These are phyloP conservation scores for Candida peoriensis DNA, from an alignment of 805 yeast species.

Conservation along the genomic window DNA sequence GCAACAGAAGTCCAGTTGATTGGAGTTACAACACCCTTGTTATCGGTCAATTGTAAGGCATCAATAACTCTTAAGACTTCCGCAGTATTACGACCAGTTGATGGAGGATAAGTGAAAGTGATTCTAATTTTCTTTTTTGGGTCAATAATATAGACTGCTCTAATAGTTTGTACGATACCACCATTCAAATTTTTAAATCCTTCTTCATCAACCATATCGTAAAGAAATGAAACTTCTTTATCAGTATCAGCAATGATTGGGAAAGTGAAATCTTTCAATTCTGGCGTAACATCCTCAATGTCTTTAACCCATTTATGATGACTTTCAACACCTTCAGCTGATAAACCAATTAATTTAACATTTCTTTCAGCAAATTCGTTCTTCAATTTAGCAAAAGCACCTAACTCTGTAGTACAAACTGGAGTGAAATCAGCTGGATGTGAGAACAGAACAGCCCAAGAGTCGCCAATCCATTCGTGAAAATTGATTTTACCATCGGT, in stretches of 20 bases:
- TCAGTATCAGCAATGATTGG: slow-evolving; percentile 88
- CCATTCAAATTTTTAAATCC: slow-evolving; percentile 69
- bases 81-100: slow-evolving; percentile 89
- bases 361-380: slow-evolving; percentile 83
- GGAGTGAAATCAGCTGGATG: slow-evolving; percentile 98
- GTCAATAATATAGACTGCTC: slow-evolving; percentile 89
- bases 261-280: slow-evolving; percentile 68
- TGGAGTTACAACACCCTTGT: slow-evolving; percentile 82
- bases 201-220: slow-evolving; percentile 85
- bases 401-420: slow-evolving; percentile 93
- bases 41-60: slow-evolving; percentile 81
- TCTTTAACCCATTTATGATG: slow-evolving; percentile 89
- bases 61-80: slow-evolving; percentile 90
- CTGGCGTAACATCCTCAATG: slow-evolving; percentile 73
- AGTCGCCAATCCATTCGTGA: slow-evolving; percentile 81
- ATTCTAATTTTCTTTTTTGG: slow-evolving; percentile 86
- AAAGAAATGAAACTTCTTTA: slow-evolving; percentile 77
- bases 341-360: slow-evolving; percentile 84
- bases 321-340: slow-evolving; percentile 76
- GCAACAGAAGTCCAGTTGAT: slow-evolving; percentile 84
- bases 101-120: slow-evolving; percentile 85
- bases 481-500: slow-evolving; percentile 80
- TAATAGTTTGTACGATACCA: slow-evolving; percentile 80
- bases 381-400: slow-evolving; percentile 86
- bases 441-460: slow-evolving; percentile 85